Base-by-base conservation (phyloP, 2,329 filamentous ascomycete species). In the Calonectria pseudoreteaudii region DNA sequence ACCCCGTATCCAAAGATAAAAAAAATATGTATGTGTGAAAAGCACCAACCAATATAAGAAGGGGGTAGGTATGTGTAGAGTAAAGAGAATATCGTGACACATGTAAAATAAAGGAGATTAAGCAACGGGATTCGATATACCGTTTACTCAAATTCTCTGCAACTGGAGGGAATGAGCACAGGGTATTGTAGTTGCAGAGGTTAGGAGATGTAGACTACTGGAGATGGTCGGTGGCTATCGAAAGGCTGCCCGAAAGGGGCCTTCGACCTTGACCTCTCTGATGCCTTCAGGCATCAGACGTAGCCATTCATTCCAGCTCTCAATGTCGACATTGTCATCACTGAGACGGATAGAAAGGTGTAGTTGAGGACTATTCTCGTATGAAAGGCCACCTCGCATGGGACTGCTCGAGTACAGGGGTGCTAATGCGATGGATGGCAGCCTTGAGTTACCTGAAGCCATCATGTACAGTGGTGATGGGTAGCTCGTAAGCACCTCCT, bases 221-320 rank as follows among this genome's bases (percentile, higher is more conserved):
- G 67, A 20, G 9, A 47, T 26, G 9, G 26, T 31, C 60, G 60
- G 20, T 26, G n/a, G 26, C 36, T 68, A 81, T 70, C 79, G 80
- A 71, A 78, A 81, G 4, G 77, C 73, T 66, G 79, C 74, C 70
- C 84, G 80, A 68, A 85, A 89, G 26, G 88, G 88, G 4, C 88
- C 88, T 30, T 91, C 89, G 53, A 91, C 86, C 80, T 88, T 89
- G 70, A 91, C 85, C 72, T 91, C 89, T 76, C 84, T 87, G 76
- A 91, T 86, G 10, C 89, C 87, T 71, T 90, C 89, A 2, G 90
- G 90, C 86, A 91, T 89, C 78, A 89, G 83, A 28, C 90, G 87
- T 75, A 92, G 81, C 89, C 90, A 91, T 78, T 91, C 90, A 68
- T 87, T 85, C 90, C 90, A 91, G 69, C 83, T 87, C 66, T 91